Base-by-base conservation (phyloP, 2,329 filamentous ascomycete genomes). In the Neospermospora avenae region DNA sequence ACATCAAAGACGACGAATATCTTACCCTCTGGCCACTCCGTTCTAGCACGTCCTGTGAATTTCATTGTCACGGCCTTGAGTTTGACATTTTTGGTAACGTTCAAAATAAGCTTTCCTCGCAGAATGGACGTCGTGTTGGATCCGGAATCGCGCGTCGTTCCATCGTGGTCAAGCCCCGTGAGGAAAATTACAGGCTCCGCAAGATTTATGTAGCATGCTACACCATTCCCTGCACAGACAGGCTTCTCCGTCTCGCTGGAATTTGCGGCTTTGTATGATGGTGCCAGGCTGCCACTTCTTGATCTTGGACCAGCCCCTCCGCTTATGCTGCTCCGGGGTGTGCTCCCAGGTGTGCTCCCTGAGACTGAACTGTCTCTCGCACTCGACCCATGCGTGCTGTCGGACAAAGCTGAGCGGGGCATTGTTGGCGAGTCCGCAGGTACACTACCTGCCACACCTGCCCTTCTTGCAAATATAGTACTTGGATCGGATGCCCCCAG, bases 1-100 rank as follows among this genome's bases (percentile, higher is more conserved):
- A 13, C 7, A 39, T 35, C 18, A 11, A 20, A 16, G n/a, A 22
- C n/a, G n/a, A n/a, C n/a, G n/a, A 16, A 35, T 49, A 57, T 22
- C 82, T 89, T 77, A 83, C 85, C 91, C 77, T 98, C 95, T 16
- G 95, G 93, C 95, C 95, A 99, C 71, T 96, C 92, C 1, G 95
- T 98, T 65, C 89, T 84, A 3, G 92, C 91, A 71, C 86, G 88
- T 31, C 93, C 95, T 42, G 87, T 84, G 67, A 99, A 90, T 69
- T 90, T 93, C 55, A 99, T 80, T 5, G 89, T 92, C 24, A 99
- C 84, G 3, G 91, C 88, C 78, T 96, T 97, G 67, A 99, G 87
- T 76, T 99, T 99, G 49, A 92, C 86, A 65, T 90, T 89, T 72
- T 98, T 98, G 48, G 89, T 87, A 13, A 98, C 84, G 61, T 88